Conservation (phyloP, 2,329 filamentous ascomycete species). For the Metarhizium humberi region DNA sequence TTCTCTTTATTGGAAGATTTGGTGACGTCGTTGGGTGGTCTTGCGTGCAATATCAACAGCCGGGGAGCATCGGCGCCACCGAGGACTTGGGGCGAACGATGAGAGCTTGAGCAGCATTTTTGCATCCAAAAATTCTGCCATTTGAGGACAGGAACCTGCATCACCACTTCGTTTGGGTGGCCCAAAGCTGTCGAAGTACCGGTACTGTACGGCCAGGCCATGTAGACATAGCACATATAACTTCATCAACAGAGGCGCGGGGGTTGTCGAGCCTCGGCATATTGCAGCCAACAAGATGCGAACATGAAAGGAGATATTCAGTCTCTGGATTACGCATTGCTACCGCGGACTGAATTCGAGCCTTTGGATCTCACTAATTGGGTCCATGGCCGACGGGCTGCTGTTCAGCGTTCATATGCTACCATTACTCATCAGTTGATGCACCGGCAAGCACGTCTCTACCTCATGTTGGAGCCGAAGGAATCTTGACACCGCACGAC, state of each 20-base stretch:
- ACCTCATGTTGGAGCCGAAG: not conserved
- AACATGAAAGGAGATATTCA: not conserved
- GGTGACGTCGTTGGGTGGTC: not conserved
- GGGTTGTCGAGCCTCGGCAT: not conserved
- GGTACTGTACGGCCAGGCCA: not conserved
- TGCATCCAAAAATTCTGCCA: not conserved
- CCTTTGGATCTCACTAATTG: not conserved
- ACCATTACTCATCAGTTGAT: not conserved
- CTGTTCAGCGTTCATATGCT: not conserved
- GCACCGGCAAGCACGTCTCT: not conserved
- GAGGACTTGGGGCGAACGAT: not conserved
- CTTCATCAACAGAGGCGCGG: not conserved
- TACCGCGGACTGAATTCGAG: not conserved
- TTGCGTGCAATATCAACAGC: not conserved
- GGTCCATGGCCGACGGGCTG: not conserved
- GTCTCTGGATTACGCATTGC: not conserved
- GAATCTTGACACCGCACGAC: not conserved
- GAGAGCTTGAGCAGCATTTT: not conserved
- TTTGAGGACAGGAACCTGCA: not conserved
- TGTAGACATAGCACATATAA: too few relatives aligned
- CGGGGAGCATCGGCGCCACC: not conserved
- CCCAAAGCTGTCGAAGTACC: not conserved
- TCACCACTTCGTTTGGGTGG: not conserved
- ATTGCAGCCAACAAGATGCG: not conserved
- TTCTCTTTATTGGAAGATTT: not conserved